Evolutionary conservation across 805 yeast species (phyloP).

Genomic region (Cyberlindnera subsufficiens): DNA sequence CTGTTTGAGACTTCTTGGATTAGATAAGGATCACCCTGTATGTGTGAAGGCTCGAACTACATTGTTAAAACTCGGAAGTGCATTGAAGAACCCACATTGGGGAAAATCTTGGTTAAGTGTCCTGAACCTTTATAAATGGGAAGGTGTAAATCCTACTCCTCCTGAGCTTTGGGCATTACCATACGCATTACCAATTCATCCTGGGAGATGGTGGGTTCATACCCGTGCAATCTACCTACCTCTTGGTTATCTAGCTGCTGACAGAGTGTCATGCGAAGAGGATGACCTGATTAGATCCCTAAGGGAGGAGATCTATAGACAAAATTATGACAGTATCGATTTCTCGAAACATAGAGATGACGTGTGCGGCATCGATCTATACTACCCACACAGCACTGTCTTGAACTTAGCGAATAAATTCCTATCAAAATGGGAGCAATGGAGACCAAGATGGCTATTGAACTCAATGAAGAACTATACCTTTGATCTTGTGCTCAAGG

Average conservation of each 20-base stretch:
- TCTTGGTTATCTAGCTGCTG: conserved; percentile 70
- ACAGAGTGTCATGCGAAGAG: conserved; percentile 46
- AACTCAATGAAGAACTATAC: conserved; percentile 44
- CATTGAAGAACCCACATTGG: conserved; percentile 92
- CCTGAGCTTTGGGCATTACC: conserved; percentile 92
- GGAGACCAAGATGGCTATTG: conserved; percentile 71
- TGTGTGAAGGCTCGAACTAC: conserved; percentile 70
- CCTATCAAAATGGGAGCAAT: conserved; percentile 61
- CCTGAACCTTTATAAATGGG: conserved; percentile 83
- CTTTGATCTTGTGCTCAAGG: conserved; percentile 65
- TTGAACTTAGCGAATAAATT: conserved; percentile 57
- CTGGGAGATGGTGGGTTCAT: conserved; percentile 99
- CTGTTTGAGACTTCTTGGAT: conserved; percentile 71
- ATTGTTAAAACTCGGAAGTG: conserved; percentile 76
- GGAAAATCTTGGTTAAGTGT: conserved; percentile 89
- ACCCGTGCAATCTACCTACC: conserved; percentile 89
- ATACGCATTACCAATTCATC: conserved; percentile 75
- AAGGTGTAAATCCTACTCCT: conserved; percentile 97
- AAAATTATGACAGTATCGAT: conserved; percentile 59
- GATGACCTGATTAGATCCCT: conserved; percentile 60
- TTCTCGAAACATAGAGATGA: conserved; percentile 70
- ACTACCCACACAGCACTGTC: conserved; percentile 81
- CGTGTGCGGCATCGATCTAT: conserved; percentile 88
- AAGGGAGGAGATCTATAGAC: conserved; percentile 72
- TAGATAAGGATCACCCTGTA: conserved; percentile 69